These are phyloP conservation scores for Heracleum sosnowskyi DNA, from an alignment of 129 eudicot genomes.

Conservation along the genomic window DNA sequence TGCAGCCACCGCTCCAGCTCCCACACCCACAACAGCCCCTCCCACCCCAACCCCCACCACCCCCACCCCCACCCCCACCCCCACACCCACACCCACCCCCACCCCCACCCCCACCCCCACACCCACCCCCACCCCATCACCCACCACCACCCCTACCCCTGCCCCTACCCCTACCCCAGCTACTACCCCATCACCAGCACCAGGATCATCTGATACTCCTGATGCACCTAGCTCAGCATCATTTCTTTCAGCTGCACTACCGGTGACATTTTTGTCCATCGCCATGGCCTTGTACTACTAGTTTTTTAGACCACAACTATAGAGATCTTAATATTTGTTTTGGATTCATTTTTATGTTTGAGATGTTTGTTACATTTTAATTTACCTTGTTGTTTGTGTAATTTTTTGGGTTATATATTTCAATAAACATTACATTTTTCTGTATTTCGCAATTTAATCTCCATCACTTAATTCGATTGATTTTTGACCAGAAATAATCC, in stretches of 20 bases:
- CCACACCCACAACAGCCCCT: slow-evolving; percentile 28
- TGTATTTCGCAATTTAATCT: no score
- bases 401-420: background rate
- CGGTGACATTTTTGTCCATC: slow-evolving; percentile 35
- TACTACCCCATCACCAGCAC: slow-evolving; percentile 23
- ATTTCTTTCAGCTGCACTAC: slow-evolving; percentile 28
- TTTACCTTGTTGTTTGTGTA: background rate
- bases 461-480: no score
- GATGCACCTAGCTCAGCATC: slow-evolving; percentile 30
- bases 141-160: background rate
- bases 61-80: background rate
- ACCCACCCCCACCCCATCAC: background rate
- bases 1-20: slow-evolving; percentile 12
- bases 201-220: slow-evolving; percentile 18
- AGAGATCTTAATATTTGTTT: slow-evolving; percentile 9
- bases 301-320: background rate
- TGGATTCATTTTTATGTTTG: slow-evolving; percentile 7
- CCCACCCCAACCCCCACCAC: slow-evolving; percentile 14
- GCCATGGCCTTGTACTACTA: slow-evolving; percentile 38
- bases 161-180: background rate
- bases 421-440: background rate
- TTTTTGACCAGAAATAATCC: no score
- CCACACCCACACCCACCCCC: background rate
- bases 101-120: background rate
- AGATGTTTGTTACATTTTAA: slow-evolving; percentile 15